A percentile compares a stretch with the other conserved stretches of the same genome.
These are phyloP conservation scores for Chiua sp. DNA, from an alignment of 1,284 basidiomycete species.

Conservation along the genomic window DNA sequence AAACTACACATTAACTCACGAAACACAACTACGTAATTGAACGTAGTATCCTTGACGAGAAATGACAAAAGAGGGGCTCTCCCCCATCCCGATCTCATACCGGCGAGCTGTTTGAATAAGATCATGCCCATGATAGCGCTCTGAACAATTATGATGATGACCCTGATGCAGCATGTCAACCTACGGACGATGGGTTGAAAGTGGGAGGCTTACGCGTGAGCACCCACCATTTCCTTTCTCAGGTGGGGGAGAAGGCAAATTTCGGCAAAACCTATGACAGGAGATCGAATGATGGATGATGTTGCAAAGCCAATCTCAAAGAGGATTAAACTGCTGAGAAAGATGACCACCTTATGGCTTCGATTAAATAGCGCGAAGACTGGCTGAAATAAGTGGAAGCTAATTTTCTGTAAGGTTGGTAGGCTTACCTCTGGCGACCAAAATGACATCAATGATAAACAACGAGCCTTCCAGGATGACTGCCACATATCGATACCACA, in stretches of 20 bases:
- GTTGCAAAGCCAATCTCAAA: slow-evolving; percentile 1
- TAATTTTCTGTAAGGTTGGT: accelerated
- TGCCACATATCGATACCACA: slow-evolving; percentile 22
- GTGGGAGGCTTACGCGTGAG: slow-evolving; percentile 2
- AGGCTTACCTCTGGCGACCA: slow-evolving; percentile 27
- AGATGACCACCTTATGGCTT: slow-evolving; percentile 13
- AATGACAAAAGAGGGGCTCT: slow-evolving; percentile 23
- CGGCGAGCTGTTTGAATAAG: slow-evolving; percentile 7
- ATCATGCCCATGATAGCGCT: slow-evolving; percentile 14
- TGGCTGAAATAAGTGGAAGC: slow-evolving; percentile 3
- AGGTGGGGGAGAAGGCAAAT: slow-evolving; percentile 17
- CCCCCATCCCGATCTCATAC: slow-evolving; percentile 9
- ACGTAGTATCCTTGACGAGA: slow-evolving; percentile 20
- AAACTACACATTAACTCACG: slow-evolving; percentile 16
- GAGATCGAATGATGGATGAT: neutral
- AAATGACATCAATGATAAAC: slow-evolving; percentile 16
- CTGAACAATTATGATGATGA: slow-evolving; percentile 6
- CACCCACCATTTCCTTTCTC: neutral
- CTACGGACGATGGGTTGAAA: neutral
- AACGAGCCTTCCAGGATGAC: slow-evolving; percentile 3
- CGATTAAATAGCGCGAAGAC: slow-evolving; percentile 32
- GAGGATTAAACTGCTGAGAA: slow-evolving; percentile 18
- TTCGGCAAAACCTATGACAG: slow-evolving; percentile 5
- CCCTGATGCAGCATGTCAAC: slow-evolving; percentile 11
- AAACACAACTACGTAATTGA: slow-evolving; percentile 10